These are phyloP conservation scores for Trichoderma gracile DNA, from an alignment of 2,329 filamentous ascomycete genomes.

Conservation along the genomic window DNA sequence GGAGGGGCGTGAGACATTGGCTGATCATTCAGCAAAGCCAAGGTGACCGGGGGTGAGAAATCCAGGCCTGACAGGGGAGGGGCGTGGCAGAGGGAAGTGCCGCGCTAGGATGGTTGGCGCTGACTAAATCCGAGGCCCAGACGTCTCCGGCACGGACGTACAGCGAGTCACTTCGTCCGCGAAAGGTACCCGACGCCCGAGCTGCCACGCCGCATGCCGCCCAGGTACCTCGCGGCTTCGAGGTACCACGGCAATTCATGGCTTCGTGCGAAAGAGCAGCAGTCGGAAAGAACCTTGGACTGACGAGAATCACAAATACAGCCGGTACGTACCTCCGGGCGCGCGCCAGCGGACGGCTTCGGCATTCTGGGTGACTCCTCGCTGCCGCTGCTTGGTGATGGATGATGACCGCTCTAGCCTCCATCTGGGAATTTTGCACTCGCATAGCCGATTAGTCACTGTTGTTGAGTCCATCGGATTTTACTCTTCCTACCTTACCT, in stretches of 20 bases:
- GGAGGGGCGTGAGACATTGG: conserved; percentile 17
- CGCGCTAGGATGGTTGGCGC: conserved; percentile 9
- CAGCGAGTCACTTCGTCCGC: conserved; percentile 13
- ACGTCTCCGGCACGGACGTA: conserved; percentile 13
- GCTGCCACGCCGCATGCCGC: conserved; percentile 11
- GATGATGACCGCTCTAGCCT: conserved; percentile 5
- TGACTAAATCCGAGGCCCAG: conserved; percentile 25
- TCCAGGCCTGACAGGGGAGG: background rate
- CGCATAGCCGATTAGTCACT: conserved; percentile 18
- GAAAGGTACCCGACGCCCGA: conserved; percentile 23
- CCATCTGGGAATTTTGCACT: conserved; percentile 1
- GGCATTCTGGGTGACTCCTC: conserved; percentile 23
- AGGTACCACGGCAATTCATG: background rate
- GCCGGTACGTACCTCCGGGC: background rate
- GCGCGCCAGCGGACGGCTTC: conserved; percentile 23
- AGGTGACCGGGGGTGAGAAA: background rate
- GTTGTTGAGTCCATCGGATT: background rate
- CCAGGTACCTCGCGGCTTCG: conserved; percentile 22
- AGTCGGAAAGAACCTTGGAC: background rate
- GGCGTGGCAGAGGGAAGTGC: background rate
- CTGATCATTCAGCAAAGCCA: conserved; percentile 8
- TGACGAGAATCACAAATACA: background rate
- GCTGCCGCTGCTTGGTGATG: background rate
- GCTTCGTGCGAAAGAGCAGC: background rate
- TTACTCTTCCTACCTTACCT: background rate